Conservation (phyloP, 495 filamentous ascomycete genomes). For the Penicillium soppii region DNA sequence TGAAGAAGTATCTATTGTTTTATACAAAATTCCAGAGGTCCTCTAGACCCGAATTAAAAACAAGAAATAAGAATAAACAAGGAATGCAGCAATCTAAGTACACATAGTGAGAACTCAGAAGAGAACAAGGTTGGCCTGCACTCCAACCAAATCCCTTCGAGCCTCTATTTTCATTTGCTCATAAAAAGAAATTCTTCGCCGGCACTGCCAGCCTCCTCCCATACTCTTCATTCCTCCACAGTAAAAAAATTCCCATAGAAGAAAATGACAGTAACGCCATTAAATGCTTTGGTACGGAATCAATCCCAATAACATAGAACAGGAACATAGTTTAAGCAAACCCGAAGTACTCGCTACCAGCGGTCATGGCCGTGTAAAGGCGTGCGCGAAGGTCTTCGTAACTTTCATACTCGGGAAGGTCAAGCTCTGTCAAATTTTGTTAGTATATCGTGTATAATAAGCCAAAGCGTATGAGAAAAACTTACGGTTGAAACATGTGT, state of each 20-base stretch:
- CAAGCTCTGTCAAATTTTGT: conserved; percentile 70
- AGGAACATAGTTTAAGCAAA: conserved; percentile 65
- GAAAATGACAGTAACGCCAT: conserved; percentile 42
- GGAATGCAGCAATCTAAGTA: conserved; percentile 32
- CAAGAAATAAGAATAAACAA: conserved; percentile 11
- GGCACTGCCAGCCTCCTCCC: conserved; percentile 8
- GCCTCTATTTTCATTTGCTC: conserved; percentile 14
- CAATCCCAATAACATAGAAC: conserved; percentile 13
- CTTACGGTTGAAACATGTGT: conserved; percentile 99
- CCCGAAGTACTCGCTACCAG: conserved; percentile 96
- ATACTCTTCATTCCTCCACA: conserved; percentile 9
- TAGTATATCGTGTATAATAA: conserved; percentile 24
- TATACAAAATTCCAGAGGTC: too few relatives aligned
- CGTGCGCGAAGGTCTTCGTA: conserved; percentile 88
- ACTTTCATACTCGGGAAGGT: conserved; percentile 96
- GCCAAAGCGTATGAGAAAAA: conserved; percentile 20
- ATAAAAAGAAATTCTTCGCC: conserved; percentile 2
- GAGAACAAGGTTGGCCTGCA: conserved; percentile 41
- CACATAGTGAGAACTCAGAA: conserved; percentile 12
- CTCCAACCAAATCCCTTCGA: conserved; percentile 32
- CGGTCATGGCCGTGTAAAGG: conserved; percentile 89
- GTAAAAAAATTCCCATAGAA: conserved; percentile 12
- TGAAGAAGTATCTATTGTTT: too few relatives aligned
- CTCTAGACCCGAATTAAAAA: too few relatives aligned
- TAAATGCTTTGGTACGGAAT: conserved; percentile 43